Evolutionary conservation across 2,329 filamentous ascomycete species (phyloP).

Genomic region (Ilyonectria mors-panacis): DNA sequence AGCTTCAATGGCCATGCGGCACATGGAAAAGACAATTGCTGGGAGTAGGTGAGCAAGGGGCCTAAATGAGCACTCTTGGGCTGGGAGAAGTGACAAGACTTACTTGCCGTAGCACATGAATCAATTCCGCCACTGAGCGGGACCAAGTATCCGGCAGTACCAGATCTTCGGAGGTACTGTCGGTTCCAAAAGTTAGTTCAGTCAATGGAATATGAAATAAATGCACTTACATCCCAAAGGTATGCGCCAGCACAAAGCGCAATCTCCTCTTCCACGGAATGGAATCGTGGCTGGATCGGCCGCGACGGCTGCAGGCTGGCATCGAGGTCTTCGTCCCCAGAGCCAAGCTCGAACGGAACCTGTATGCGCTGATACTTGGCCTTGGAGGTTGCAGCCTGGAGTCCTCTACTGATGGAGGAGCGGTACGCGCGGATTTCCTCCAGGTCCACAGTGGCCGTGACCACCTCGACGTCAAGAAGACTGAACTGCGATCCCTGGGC

Average conservation of each 20-base stretch:
- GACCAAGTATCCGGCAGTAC: constrained; percentile 60
- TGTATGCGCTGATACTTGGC: constrained; percentile 41
- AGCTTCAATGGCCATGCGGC: constrained; percentile 61
- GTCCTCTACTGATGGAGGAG: constrained; percentile 66
- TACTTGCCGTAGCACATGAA: constrained; percentile 36
- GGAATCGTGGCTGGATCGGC: constrained; percentile 37
- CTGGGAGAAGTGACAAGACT: background rate
- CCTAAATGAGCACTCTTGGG: background rate
- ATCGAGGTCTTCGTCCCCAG: constrained; percentile 51
- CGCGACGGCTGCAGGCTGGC: constrained; percentile 48
- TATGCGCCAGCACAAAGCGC: constrained; percentile 32
- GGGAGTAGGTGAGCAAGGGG: constrained; percentile 9
- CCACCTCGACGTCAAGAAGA: constrained; percentile 72
- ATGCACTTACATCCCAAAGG: constrained; percentile 63
- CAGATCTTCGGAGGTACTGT: constrained; percentile 64
- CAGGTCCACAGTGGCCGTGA: constrained; percentile 76
- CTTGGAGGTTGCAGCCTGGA: constrained; percentile 65
- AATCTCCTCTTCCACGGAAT: constrained; percentile 45
- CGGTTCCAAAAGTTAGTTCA: background rate
- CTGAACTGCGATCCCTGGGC: constrained; percentile 76
- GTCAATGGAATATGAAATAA: background rate
- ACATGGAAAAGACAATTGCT: constrained; percentile 63
- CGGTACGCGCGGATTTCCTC: constrained; percentile 79
- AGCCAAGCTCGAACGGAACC: constrained; percentile 48
- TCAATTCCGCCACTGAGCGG: constrained; percentile 43